These are phyloP conservation scores for Umbelopsis vinacea DNA, from an alignment of 192 early-diverging fungal genomes.

Conservation along the genomic window DNA sequence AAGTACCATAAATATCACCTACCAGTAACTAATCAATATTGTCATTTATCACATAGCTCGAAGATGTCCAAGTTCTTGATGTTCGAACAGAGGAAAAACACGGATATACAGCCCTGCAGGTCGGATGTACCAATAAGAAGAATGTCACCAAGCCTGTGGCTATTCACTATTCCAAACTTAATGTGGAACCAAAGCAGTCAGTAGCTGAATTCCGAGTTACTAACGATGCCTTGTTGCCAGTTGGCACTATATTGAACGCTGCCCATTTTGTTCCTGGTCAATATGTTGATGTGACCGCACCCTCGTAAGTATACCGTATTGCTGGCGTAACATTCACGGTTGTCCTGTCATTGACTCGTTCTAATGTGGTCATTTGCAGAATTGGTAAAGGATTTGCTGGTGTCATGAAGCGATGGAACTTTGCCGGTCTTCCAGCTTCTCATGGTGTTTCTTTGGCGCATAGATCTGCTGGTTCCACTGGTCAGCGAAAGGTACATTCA, in stretches of 20 bases:
- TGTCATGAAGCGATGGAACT: conserved; percentile 96
- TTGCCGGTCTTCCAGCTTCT: conserved; percentile 88
- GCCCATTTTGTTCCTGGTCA: conserved; percentile 96
- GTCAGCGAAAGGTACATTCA: conserved; percentile 67
- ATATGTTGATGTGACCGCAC: conserved; percentile 89
- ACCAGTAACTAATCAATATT: not conserved
- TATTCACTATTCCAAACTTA: conserved; percentile 74
- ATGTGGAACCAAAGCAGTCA: conserved; percentile 78
- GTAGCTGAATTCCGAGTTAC: conserved; percentile 85
- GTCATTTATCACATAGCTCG: conserved; percentile 51
- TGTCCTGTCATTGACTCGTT: not conserved
- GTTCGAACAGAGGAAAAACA: conserved; percentile 55
- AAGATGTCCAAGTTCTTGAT: conserved; percentile 71
- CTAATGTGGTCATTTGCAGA: conserved; percentile 39
- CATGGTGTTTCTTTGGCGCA: conserved; percentile 94
- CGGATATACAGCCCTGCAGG: conserved; percentile 65
- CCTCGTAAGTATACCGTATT: conserved; percentile 59
- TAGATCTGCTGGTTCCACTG: conserved; percentile 87
- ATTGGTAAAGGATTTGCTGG: conserved; percentile 96
- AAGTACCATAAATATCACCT: not conserved
- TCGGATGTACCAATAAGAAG: conserved; percentile 69
- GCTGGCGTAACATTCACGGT: not conserved
- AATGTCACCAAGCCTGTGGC: conserved; percentile 72
- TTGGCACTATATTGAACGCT: conserved; percentile 77
- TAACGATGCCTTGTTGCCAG: conserved; percentile 81